Evolutionary conservation across 2,329 filamentous ascomycete species (phyloP).

Genomic region (Hypoxylon sp.): DNA sequence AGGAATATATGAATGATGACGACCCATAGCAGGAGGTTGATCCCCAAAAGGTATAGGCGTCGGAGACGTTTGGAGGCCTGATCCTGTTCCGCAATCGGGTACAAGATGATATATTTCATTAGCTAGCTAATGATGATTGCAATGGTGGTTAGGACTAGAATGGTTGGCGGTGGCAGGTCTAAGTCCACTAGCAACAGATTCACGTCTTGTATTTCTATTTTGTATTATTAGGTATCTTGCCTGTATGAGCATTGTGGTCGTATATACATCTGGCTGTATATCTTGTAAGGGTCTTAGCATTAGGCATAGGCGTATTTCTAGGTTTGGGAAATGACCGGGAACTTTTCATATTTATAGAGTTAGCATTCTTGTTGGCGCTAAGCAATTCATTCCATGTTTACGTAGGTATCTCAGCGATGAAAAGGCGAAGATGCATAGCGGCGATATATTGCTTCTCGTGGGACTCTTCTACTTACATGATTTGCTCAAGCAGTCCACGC

Average conservation of each 20-base stretch:
- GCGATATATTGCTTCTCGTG: not conserved
- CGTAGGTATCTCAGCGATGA: not conserved
- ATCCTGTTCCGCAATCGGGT: too few species aligned
- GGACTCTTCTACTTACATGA: not conserved
- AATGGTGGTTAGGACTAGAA: too few species aligned
- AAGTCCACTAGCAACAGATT: too few species aligned
- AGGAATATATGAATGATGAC: not conserved
- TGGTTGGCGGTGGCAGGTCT: too few species aligned
- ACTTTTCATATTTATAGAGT: not conserved
- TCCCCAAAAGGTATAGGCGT: too few species aligned
- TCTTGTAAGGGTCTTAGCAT: not conserved
- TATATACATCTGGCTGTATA: not conserved
- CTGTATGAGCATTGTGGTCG: not conserved
- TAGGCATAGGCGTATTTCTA: not conserved
- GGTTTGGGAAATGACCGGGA: not conserved
- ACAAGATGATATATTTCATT: too few species aligned
- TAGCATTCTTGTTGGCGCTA: not conserved
- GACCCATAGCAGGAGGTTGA: not conserved
- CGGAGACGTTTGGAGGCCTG: too few species aligned
- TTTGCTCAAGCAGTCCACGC: too few species aligned
- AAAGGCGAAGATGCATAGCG: not conserved
- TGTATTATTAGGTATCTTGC: not conserved
- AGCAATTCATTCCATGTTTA: not conserved
- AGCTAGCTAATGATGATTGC: too few species aligned
- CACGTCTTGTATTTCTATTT: not conserved